phyloP scores from a whole-genome alignment of 495 filamentous ascomycete genomes.

The Neurospora africana region DNA sequence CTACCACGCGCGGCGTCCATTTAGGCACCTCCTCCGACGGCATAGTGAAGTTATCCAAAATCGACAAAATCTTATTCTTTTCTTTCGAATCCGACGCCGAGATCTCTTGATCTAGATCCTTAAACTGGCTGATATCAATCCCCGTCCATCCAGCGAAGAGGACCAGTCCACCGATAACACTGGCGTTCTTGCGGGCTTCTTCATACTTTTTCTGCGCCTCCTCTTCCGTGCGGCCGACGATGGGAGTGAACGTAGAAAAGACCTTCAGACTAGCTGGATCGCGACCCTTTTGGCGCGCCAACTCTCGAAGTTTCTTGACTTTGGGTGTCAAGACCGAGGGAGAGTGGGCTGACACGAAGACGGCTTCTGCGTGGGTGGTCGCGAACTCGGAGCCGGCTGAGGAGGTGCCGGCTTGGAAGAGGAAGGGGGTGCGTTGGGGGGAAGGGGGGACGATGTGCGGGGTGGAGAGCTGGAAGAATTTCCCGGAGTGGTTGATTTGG shows the following conservation, averaged over 20 bases:
- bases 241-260: constrained; percentile 48
- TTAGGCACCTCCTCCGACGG: constrained; percentile 38
- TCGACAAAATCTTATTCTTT: constrained; percentile 40
- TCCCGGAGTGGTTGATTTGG: constrained; percentile 48
- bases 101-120: constrained; percentile 39
- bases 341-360: constrained; percentile 50
- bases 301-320: constrained; percentile 43
- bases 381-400: constrained; percentile 48
- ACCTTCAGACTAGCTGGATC: constrained; percentile 49
- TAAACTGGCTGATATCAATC: constrained; percentile 45
- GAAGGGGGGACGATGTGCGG: constrained; percentile 49
- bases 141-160: constrained; percentile 54
- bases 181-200: constrained; percentile 41
- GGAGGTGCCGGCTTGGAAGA: constrained; percentile 56
- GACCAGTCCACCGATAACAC: constrained; percentile 45
- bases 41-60: constrained; percentile 41
- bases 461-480: constrained; percentile 43
- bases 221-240: constrained; percentile 46
- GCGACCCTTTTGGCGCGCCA: constrained; percentile 40
- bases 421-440: constrained; percentile 51
- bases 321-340: constrained; percentile 40
- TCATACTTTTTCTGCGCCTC: constrained; percentile 44
- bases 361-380: constrained; percentile 51
- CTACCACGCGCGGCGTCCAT: constrained; percentile 46
- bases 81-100: constrained; percentile 41